Conservation (phyloP, 208 protist species). For the Leishmania mexicana region DNA sequence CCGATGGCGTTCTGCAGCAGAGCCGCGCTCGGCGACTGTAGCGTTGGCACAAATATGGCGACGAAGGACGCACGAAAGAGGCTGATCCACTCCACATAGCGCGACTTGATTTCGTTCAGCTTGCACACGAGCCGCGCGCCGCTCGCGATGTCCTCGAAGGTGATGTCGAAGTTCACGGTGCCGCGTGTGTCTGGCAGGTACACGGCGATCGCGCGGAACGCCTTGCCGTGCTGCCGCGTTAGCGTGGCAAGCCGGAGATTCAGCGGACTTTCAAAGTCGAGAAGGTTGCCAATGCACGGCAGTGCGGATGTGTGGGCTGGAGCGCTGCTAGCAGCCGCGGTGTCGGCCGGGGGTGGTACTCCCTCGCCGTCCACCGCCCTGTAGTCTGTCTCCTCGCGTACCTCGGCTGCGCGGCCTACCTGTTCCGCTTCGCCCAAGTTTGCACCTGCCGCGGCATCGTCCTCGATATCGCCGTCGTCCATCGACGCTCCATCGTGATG, state of each 20-base stretch:
- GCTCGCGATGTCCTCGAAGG: constrained; percentile 87
- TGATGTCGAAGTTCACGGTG: constrained; percentile 72
- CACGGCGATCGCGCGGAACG: constrained; percentile 82
- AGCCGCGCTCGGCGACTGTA: constrained; percentile 68
- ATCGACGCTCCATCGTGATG: neutral
- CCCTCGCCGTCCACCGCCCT: neutral
- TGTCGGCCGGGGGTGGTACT: neutral
- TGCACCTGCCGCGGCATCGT: neutral
- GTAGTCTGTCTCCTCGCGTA: constrained; percentile 27
- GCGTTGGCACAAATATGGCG: constrained; percentile 82
- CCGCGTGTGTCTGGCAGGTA: constrained; percentile 54
- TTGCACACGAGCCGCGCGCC: constrained; percentile 64
- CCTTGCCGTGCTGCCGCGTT: constrained; percentile 78
- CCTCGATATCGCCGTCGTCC: constrained; percentile 7
- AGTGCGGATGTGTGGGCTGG: constrained; percentile 1
- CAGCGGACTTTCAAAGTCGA: constrained; percentile 81
- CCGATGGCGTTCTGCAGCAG: constrained; percentile 78
- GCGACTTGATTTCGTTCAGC: constrained; percentile 62
- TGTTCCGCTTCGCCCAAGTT: constrained; percentile 43
- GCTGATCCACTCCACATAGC: constrained; percentile 76
- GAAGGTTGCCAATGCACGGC: constrained; percentile 42
- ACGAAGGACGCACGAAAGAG: constrained; percentile 81
- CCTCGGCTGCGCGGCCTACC: constrained; percentile 48
- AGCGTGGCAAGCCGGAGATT: constrained; percentile 89
- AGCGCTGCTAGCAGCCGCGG: neutral